Base-by-base conservation (phyloP, 2,329 filamentous ascomycete species). In the Fusarium transvaalense region DNA sequence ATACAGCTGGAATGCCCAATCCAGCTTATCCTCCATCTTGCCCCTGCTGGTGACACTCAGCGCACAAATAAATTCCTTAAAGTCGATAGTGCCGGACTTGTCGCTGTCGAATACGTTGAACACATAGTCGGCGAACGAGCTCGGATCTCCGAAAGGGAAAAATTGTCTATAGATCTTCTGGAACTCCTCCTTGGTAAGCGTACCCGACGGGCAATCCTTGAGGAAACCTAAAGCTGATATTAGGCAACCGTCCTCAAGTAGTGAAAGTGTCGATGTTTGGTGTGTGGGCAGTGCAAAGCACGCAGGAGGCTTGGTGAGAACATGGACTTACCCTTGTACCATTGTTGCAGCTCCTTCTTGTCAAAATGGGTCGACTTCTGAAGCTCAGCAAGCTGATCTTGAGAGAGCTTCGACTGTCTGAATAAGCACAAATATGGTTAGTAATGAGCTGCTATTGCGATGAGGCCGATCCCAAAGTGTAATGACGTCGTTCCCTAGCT, bases 151-250 rank as follows among this genome's bases (percentile, higher is more conserved):
- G 76, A 98, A 98, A 15, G 96, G 96, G 81, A 99, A 99, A 87
- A 99, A 99, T 81, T 98, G 96, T 75, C 96, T 93, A 83, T 99
- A 99, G 77, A 99, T 99, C 84, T 98, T 98, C 82, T 98, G 96
- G 81, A 99, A 99, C 81, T 99, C 96, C 78, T 97, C 92, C 83
- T 98, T 99, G 76, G 93, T 96, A 79, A 99, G 91, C 85, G 94
- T 97, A 80, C 96, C 96, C 41, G 92, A 94, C 6, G 96, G 96
- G 82, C 96, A 99, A 82, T 99, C 96, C 85, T 98, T 98, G 66
- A 98, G 87, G 84, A 99, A 98, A 69, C 95, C 95, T 97, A 75
- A 73, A 6, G 34, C 34, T 45, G 21, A 35, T 35, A 56, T 74
- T 59, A 73, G 69, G 45, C 19, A 61, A 47, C 27, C 27, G 23